These are phyloP conservation scores for Saraca asoca DNA, from an alignment of 331 rosid species.

Conservation along the genomic window DNA sequence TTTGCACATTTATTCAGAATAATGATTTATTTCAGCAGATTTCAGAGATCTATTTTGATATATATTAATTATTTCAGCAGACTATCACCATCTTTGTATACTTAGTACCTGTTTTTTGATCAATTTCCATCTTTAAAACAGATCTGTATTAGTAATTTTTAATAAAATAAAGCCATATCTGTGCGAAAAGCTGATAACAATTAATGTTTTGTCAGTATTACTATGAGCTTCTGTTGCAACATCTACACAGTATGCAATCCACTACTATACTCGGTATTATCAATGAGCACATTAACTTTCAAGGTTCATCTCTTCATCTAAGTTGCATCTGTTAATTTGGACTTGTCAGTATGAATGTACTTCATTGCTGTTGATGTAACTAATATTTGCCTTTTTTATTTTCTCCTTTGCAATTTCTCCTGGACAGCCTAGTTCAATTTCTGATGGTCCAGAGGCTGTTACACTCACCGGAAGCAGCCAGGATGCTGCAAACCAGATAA, in stretches of 20 bases:
- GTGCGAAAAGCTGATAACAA: slow-evolving; percentile 22
- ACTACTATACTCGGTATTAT: slow-evolving; percentile 86
- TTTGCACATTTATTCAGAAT: slow-evolving; percentile 2
- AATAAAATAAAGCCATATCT: slow-evolving; percentile 3
- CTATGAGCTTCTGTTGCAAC: slow-evolving; percentile 88
- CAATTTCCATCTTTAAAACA: not conserved
- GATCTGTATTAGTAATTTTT: no score
- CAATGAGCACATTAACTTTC: slow-evolving; percentile 90
- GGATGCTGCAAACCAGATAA: slow-evolving; percentile 76
- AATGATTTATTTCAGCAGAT: no score
- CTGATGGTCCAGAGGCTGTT: slow-evolving; percentile 85
- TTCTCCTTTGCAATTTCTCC: slow-evolving; percentile 61
- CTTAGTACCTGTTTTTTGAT: slow-evolving; percentile 14
- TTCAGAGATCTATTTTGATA: not conserved
- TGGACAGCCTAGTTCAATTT: slow-evolving; percentile 80
- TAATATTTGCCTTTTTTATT: not conserved
- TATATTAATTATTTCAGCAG: slow-evolving; percentile 25
- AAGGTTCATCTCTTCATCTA: slow-evolving; percentile 50
- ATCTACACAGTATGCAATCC: slow-evolving; percentile 71
- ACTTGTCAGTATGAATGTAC: slow-evolving; percentile 22
- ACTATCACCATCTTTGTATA: not conserved
- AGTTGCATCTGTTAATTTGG: slow-evolving; percentile 12
- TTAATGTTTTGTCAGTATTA: slow-evolving; percentile 66
- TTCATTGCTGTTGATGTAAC: slow-evolving; percentile 6
- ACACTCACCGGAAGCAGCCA: slow-evolving; percentile 83